Percentiles rank a stretch among this genome's conserved stretches.
Conservation (phyloP, 306 rosid species). For the Neltuma alba region DNA sequence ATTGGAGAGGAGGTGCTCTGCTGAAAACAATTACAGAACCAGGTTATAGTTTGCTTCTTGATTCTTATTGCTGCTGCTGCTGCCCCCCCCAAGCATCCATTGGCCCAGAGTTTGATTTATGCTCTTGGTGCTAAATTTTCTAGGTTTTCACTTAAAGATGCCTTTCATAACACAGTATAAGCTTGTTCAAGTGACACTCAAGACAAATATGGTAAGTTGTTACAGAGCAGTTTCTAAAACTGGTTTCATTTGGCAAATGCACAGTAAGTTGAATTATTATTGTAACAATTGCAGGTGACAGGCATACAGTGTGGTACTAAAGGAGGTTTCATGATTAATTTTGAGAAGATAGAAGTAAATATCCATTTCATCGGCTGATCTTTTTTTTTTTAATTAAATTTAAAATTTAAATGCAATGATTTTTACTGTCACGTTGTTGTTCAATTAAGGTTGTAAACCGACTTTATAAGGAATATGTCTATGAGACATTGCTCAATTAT, state of each 20-base stretch:
- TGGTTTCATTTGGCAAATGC: slow-evolving; percentile 25
- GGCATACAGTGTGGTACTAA: slow-evolving; percentile 95
- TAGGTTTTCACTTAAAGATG: slow-evolving; percentile 89
- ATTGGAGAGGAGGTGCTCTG: slow-evolving; percentile 98
- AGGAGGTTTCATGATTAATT: slow-evolving; percentile 93
- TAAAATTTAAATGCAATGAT: too few relatives aligned
- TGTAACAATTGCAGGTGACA: slow-evolving; percentile 60
- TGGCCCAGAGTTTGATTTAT: background rate
- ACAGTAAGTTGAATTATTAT: background rate
- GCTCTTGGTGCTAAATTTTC: slow-evolving; percentile 19
- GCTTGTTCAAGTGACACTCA: slow-evolving; percentile 93
- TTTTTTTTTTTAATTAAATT: too few relatives aligned
- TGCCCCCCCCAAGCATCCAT: too few relatives aligned
- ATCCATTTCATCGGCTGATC: too few relatives aligned
- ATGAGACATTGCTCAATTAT: too few relatives aligned
- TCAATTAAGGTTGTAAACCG: too few relatives aligned
- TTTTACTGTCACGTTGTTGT: too few relatives aligned
- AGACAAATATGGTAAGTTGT: slow-evolving; percentile 74
- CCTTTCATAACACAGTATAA: slow-evolving; percentile 81
- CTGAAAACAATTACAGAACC: slow-evolving; percentile 72
- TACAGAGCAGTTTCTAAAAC: slow-evolving; percentile 26
- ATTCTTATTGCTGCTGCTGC: too few relatives aligned
- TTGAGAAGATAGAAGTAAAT: slow-evolving; percentile 84
- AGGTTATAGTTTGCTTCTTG: slow-evolving; percentile 43
- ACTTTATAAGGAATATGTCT: too few relatives aligned